phyloP scores from a whole-genome alignment of 2,329 filamentous ascomycete genomes.

The Madurella mycetomatis region DNA sequence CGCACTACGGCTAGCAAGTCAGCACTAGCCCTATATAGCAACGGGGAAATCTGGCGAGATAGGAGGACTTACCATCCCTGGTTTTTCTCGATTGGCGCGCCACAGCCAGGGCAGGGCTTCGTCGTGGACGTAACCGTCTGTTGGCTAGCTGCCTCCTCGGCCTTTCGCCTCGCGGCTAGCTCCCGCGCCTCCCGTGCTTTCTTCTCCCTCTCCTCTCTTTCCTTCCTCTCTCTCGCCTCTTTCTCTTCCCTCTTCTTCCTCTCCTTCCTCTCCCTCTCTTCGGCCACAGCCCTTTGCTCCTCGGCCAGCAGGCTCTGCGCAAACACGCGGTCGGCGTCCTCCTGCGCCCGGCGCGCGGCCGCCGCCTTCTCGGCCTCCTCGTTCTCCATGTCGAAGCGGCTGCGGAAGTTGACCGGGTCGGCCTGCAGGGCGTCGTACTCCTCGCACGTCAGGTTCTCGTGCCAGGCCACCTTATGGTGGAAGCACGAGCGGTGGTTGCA shows the following conservation, averaged over 20 bases:
- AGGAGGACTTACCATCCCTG: slow-evolving; percentile 36
- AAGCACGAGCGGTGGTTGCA: slow-evolving; percentile 42
- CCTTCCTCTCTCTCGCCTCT: slow-evolving; percentile 26
- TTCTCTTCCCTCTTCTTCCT: slow-evolving; percentile 22
- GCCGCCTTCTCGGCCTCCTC: slow-evolving; percentile 38
- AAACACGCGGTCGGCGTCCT: slow-evolving; percentile 40
- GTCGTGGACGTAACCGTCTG: slow-evolving; percentile 30
- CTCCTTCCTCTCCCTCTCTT: slow-evolving; percentile 21
- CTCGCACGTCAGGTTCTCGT: slow-evolving; percentile 38
- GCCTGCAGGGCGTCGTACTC: slow-evolving; percentile 39
- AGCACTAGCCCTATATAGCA: not conserved
- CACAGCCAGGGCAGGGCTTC: slow-evolving; percentile 38
- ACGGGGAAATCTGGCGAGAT: not conserved
- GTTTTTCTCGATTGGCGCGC: slow-evolving; percentile 38
- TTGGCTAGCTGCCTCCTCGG: slow-evolving; percentile 34
- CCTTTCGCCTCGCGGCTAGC: slow-evolving; percentile 23
- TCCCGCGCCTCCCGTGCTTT: slow-evolving; percentile 10
- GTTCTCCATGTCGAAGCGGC: slow-evolving; percentile 37
- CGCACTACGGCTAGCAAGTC: slow-evolving; percentile 25
- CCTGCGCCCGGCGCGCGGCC: slow-evolving; percentile 41
- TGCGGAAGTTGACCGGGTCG: slow-evolving; percentile 38
- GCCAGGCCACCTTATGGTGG: slow-evolving; percentile 40
- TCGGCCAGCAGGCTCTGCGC: slow-evolving; percentile 32
- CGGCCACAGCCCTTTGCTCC: slow-evolving; percentile 17
- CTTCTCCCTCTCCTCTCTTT: slow-evolving; percentile 16